Percentiles rank a stretch among this genome's conserved stretches.
Conservation (phyloP, 768 basidiomycete genomes). For the Rhizopogon rudus region DNA sequence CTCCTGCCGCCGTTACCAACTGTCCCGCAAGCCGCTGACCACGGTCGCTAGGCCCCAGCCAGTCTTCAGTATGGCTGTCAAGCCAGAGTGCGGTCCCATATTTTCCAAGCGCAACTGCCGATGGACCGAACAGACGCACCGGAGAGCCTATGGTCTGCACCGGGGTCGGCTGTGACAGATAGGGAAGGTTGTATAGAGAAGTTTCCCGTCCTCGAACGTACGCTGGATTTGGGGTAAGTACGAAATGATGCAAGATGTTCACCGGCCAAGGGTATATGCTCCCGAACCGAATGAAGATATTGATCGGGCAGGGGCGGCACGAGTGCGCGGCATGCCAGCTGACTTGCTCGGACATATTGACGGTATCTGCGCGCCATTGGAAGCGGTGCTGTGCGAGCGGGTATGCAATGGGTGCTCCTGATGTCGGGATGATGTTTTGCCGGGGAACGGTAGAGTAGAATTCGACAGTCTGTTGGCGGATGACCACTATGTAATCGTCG, state of each 20-base stretch:
- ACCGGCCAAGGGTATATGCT: constrained; percentile 64
- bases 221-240: constrained; percentile 39
- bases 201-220: constrained; percentile 21
- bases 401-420: constrained; percentile 24
- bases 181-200: constrained; percentile 38
- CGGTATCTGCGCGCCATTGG: constrained; percentile 54
- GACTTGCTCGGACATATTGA: constrained; percentile 34
- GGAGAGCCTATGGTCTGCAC: constrained; percentile 46
- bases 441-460: constrained; percentile 34
- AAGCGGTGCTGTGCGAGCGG: constrained; percentile 45
- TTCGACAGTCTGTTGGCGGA: constrained; percentile 38
- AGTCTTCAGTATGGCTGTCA: constrained; percentile 55
- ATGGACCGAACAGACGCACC: constrained; percentile 50
- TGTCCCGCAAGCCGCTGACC: constrained; percentile 60
- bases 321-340: constrained; percentile 12
- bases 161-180: constrained; percentile 31
- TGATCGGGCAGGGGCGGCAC: constrained; percentile 30
- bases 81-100: constrained; percentile 65
- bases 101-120: constrained; percentile 48
- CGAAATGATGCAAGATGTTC: constrained; percentile 62
- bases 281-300: constrained; percentile 54
- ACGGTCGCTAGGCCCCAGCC: constrained; percentile 36
- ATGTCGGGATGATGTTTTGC: constrained; percentile 10
- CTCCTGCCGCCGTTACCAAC: constrained; percentile 6
- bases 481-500: constrained; percentile 39